A percentile compares a stretch with the other conserved stretches of the same genome.
Evolutionary conservation across 2,329 filamentous ascomycete genomes (phyloP).

Genomic region (Cercospora brassicicola): DNA sequence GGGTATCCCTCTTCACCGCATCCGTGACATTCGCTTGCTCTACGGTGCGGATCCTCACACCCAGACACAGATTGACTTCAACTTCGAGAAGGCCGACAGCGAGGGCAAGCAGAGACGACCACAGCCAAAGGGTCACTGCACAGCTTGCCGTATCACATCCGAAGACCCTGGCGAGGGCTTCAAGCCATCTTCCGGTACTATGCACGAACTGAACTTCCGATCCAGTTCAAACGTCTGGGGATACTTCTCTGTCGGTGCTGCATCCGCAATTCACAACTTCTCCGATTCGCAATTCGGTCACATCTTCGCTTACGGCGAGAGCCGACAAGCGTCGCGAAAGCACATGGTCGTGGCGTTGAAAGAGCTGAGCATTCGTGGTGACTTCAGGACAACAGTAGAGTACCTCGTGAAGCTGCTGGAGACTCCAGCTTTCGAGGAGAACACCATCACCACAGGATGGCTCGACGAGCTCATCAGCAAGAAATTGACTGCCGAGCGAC

Average conservation of each 20-base stretch:
- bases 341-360: constrained; percentile 99
- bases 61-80: constrained; percentile 86
- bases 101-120: constrained; percentile 83
- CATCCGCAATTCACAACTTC: constrained; percentile 97
- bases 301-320: constrained; percentile 98
- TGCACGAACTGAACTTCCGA: constrained; percentile 98
- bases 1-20: constrained; percentile 93
- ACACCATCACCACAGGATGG: constrained; percentile 99
- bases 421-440: constrained; percentile 96
- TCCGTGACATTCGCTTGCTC: constrained; percentile 91
- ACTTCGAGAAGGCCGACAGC: constrained; percentile 86
- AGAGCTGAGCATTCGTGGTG: constrained; percentile 98
- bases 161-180: constrained; percentile 98
- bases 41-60: constrained; percentile 94
- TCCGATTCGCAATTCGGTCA: constrained; percentile 99
- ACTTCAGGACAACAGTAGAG: constrained; percentile 97
- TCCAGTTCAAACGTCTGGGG: constrained; percentile 99
- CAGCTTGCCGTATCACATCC: constrained; percentile 97
- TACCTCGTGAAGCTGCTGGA: constrained; percentile 98
- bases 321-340: constrained; percentile 90
- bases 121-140: constrained; percentile 92
- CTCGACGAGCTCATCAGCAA: constrained; percentile 98
- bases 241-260: constrained; percentile 98
- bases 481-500: constrained; percentile 92
- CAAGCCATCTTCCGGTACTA: constrained; percentile 98